phyloP scores from a whole-genome alignment of 192 early-diverging fungal genomes.

The Cetraspora pellucida region DNA sequence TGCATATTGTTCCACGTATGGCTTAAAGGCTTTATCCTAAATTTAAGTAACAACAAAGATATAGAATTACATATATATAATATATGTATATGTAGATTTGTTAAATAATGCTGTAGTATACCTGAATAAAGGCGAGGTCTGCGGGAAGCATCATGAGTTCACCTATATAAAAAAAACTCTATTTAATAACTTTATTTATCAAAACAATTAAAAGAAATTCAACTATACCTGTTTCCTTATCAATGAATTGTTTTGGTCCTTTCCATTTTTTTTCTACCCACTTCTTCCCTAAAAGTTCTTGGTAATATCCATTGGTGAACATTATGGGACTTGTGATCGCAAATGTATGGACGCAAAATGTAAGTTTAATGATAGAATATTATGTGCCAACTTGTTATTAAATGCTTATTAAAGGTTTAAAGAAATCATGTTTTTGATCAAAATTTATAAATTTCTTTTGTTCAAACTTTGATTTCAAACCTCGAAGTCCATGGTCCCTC shows the following conservation, averaged over 20 bases:
- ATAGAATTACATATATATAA: not conserved
- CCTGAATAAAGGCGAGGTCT: conserved; percentile 60
- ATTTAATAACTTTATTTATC: not conserved
- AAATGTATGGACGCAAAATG: no score
- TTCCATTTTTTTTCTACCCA: conserved; percentile 82
- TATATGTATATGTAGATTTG: not conserved
- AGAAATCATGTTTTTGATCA: no score
- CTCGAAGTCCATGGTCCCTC: conserved; percentile 82
- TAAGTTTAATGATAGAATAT: no score
- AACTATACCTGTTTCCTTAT: conserved; percentile 63
- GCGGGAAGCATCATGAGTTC: conserved; percentile 73
- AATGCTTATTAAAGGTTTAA: no score
- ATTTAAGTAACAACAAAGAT: conserved; percentile 4
- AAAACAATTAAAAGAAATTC: conserved; percentile 19
- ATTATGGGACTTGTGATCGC: conserved; percentile 68
- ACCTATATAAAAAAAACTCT: conserved; percentile 33
- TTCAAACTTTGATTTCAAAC: not conserved
- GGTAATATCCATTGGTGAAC: conserved; percentile 91
- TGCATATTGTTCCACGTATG: conserved; percentile 85
- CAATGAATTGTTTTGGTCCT: conserved; percentile 86
- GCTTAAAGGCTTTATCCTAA: conserved; percentile 68
- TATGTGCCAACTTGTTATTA: no score
- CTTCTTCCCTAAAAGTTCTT: conserved; percentile 71
- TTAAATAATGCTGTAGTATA: not conserved
- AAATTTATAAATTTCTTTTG: no score